Conservation (phyloP, 768 basidiomycete species). For the Mycena galopus region DNA sequence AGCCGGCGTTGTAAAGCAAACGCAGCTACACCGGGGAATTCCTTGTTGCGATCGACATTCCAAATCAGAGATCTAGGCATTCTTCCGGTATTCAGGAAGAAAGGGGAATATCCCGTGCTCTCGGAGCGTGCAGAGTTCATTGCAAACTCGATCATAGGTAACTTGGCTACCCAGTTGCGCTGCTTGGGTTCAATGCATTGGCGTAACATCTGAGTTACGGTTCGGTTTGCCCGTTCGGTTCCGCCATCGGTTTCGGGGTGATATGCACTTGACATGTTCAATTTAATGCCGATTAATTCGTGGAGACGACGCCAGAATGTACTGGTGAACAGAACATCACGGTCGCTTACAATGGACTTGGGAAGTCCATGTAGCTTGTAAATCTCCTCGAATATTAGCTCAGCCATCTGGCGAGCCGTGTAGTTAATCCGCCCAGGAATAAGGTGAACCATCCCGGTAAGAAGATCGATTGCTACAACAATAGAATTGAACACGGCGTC, state of each 20-base stretch:
- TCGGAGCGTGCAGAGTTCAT: not conserved
- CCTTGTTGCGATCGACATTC: not conserved
- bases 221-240: not conserved
- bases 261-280: constrained; percentile 1
- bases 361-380: not conserved
- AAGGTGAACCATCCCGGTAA: not conserved
- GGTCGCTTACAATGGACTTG: not conserved
- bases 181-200: too few species aligned
- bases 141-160: too few species aligned
- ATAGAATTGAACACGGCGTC: not conserved
- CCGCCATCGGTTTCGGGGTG: not conserved
- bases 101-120: not conserved
- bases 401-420: not conserved
- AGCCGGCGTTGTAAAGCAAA: too few species aligned
- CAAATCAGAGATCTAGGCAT: not conserved
- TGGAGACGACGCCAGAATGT: not conserved
- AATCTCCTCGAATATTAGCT: not conserved
- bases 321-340: not conserved
- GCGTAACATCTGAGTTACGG: not conserved
- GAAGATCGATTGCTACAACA: not conserved
- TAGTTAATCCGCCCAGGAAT: constrained; percentile 1
- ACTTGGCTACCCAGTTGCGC: too few species aligned
- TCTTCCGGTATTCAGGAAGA: not conserved
- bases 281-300: not conserved
- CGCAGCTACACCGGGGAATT: not conserved